phyloP scores from a whole-genome alignment of 2,329 filamentous ascomycete species.

The Ophiostoma ips region DNA sequence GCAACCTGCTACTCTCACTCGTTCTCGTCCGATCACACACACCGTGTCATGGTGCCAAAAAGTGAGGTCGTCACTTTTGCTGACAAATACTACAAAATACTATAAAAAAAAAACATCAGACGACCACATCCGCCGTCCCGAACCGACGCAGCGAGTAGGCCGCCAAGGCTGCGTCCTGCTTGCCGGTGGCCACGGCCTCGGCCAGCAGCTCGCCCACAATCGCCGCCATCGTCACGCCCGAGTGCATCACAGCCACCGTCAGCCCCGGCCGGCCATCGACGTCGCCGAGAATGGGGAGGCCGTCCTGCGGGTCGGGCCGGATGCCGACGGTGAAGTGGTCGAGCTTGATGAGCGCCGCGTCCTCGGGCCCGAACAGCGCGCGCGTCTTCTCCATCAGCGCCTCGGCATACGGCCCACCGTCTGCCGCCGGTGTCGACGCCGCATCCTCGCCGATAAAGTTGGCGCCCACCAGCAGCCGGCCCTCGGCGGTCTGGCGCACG shows the following conservation, averaged over 20 bases:
- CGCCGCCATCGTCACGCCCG: conserved; percentile 18
- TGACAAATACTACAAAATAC: too few species aligned
- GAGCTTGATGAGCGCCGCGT: conserved; percentile 12
- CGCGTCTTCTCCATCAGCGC: conserved; percentile 15
- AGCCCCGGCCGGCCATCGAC: conserved; percentile 17
- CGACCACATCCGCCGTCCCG: neutral
- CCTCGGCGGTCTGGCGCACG: conserved; percentile 19
- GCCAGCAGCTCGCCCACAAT: conserved; percentile 15
- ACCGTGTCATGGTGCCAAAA: too few species aligned
- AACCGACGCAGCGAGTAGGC: conserved; percentile 6
- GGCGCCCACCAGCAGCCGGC: conserved; percentile 16
- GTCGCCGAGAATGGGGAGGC: conserved; percentile 18
- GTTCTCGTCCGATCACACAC: too few species aligned
- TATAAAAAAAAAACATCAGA: too few species aligned
- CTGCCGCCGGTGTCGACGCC: conserved; percentile 10
- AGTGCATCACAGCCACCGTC: conserved; percentile 21
- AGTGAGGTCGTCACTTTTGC: too few species aligned
- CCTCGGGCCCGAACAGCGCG: conserved; percentile 9
- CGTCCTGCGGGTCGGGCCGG: conserved; percentile 18
- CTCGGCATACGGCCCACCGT: conserved; percentile 9
- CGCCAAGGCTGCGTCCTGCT: conserved; percentile 3
- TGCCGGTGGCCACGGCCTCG: neutral
- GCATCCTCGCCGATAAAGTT: conserved; percentile 15
- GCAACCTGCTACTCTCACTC: too few species aligned
- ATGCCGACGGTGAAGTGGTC: conserved; percentile 20